These are phyloP conservation scores for Nemania sp. DNA, from an alignment of 2,329 filamentous ascomycete species.

Conservation along the genomic window DNA sequence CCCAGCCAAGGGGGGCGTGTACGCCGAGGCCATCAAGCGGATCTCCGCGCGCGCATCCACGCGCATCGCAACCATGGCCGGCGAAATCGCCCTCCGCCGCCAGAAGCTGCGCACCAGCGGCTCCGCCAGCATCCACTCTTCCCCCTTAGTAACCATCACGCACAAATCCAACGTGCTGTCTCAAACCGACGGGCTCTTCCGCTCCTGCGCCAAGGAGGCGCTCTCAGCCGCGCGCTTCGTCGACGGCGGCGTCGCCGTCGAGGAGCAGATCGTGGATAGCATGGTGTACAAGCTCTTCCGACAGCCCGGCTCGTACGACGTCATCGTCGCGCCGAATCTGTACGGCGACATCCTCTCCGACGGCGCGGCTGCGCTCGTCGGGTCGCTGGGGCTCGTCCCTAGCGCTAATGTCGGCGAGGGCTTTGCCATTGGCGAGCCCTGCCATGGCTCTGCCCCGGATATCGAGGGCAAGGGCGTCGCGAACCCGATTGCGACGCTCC, in stretches of 20 bases:
- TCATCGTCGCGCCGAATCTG: slow-evolving; percentile 96
- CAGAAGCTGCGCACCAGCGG: slow-evolving; percentile 78
- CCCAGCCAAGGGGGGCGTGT: slow-evolving; percentile 76
- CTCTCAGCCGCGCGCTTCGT: slow-evolving; percentile 75
- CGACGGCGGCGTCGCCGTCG: slow-evolving; percentile 69
- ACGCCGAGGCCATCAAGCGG: slow-evolving; percentile 97
- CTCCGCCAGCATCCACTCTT: slow-evolving; percentile 69
- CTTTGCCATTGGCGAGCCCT: slow-evolving; percentile 97
- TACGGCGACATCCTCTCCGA: slow-evolving; percentile 98
- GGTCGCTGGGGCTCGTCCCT: slow-evolving; percentile 90
- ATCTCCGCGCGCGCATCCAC: slow-evolving; percentile 87
- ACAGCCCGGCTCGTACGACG: slow-evolving; percentile 93
- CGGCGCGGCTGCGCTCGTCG: slow-evolving; percentile 92
- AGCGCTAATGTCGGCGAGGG: slow-evolving; percentile 93
- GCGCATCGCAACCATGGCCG: slow-evolving; percentile 92
- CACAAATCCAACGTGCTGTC: slow-evolving; percentile 98
- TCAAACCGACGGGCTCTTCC: slow-evolving; percentile 96
- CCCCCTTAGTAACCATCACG: slow-evolving; percentile 90
- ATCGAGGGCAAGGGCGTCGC: slow-evolving; percentile 93
- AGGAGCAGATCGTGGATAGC: slow-evolving; percentile 98
- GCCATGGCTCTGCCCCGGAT: slow-evolving; percentile 95
- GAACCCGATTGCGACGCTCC: slow-evolving; percentile 94
- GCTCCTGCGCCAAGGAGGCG: slow-evolving; percentile 79
- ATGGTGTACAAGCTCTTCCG: slow-evolving; percentile 99
- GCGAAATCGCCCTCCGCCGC: slow-evolving; percentile 89